These are phyloP conservation scores for Colletotrichum salicis DNA, from an alignment of 2,329 filamentous ascomycete species.

Conservation along the genomic window DNA sequence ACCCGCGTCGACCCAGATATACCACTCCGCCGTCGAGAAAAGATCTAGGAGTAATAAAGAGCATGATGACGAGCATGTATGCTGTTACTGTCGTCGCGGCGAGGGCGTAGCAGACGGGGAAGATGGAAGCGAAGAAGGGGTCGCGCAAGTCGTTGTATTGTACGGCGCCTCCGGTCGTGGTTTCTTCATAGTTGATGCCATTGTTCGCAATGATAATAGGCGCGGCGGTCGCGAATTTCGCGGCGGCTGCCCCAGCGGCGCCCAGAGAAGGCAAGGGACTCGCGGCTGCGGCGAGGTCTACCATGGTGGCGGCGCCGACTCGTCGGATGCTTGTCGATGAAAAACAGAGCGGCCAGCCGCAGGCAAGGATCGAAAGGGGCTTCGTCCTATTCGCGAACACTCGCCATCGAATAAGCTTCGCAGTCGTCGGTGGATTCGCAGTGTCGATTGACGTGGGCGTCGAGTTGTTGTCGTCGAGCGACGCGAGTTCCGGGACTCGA, in stretches of 20 bases:
- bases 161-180: conserved; percentile 42
- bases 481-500: conserved; percentile 26
- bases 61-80: conserved; percentile 92
- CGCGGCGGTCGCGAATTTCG: conserved; percentile 49
- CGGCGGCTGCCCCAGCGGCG: conserved; percentile 13
- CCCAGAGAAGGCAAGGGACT: conserved; percentile 38
- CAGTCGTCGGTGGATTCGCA: conserved; percentile 21
- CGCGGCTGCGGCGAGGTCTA: conserved; percentile 24
- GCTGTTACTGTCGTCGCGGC: conserved; percentile 90
- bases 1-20: conserved; percentile 81
- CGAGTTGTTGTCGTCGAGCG: conserved; percentile 24
- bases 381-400: conserved; percentile 38
- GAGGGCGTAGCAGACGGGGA: conserved; percentile 92
- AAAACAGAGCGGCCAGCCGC: conserved; percentile 42
- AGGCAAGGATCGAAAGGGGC: conserved; percentile 35
- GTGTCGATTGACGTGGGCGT: conserved; percentile 18
- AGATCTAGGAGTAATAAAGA: conserved; percentile 93
- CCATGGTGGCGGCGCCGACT: conserved; percentile 44
- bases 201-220: conserved; percentile 55
- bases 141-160: conserved; percentile 75
- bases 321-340: conserved; percentile 37
- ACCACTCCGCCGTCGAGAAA: conserved; percentile 89
- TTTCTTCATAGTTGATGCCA: conserved; percentile 52
- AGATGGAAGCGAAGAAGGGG: conserved; percentile 93
- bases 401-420: conserved; percentile 46